A percentile compares a stretch with the other conserved stretches of the same genome.
Conservation (phyloP, 139 green algal species). For the Coelastrella sp. region DNA sequence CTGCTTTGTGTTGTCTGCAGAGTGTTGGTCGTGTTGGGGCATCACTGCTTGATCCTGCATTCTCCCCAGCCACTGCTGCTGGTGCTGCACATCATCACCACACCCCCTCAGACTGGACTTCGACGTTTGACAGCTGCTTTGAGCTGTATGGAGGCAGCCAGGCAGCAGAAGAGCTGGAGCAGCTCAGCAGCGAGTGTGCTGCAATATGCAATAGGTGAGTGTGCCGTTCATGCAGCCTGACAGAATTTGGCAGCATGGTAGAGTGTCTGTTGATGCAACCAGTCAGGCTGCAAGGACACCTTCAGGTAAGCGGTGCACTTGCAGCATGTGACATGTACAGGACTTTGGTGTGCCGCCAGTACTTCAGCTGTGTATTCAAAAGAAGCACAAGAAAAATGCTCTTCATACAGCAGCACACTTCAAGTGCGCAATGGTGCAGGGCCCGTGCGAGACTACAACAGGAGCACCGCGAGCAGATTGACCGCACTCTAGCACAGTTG, state of each 20-base stretch:
- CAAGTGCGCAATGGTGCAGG: background rate
- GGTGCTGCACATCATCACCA: background rate
- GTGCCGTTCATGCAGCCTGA: background rate
- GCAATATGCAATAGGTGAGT: conserved; percentile 39
- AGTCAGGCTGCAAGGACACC: background rate
- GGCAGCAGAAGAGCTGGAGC: conserved; percentile 58
- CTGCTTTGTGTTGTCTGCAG: conserved; percentile 40
- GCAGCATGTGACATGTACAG: too few relatives aligned
- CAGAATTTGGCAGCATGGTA: background rate
- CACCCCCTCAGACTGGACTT: background rate
- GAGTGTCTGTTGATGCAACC: background rate
- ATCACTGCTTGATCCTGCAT: conserved; percentile 45
- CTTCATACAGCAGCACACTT: too few relatives aligned
- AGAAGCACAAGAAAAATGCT: too few relatives aligned
- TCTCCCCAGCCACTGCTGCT: background rate
- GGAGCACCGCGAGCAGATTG: background rate
- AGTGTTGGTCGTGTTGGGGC: conserved; percentile 56
- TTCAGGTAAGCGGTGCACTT: background rate
- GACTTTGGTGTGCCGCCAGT: too few relatives aligned
- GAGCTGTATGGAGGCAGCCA: conserved; percentile 58
- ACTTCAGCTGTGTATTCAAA: too few relatives aligned
- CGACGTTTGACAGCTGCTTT: conserved; percentile 53
- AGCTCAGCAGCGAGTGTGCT: conserved; percentile 55
- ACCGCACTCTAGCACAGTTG: conserved; percentile 16
- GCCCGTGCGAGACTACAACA: conserved; percentile 33